Evolutionary conservation across 2,329 filamentous ascomycete genomes (phyloP), one percentile per base, ranked within the genome.

Genomic region (Bisporella sp.): DNA sequence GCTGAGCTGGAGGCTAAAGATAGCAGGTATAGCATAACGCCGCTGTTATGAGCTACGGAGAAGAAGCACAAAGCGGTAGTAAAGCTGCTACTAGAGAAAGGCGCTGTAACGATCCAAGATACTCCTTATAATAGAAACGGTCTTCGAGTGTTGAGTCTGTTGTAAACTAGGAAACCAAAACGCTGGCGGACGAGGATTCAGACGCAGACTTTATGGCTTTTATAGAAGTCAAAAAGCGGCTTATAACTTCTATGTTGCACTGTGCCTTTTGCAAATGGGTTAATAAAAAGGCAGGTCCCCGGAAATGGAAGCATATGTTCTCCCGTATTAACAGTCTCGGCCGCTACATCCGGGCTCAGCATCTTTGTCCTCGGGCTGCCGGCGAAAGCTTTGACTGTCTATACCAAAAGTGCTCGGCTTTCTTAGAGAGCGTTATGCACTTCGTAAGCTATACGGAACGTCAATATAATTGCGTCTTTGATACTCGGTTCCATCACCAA

Each of bases 221-320:
- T 37, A 37, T 7, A n/a, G 33, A 37, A 37, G 7, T 37, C 33
- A 37, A n/a, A 37, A n/a, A 37, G 33, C 33, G 7, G 33, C 33
- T n/a, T 7, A 37, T 37, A 37, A n/a, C n/a, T n/a, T n/a, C 33
- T 31, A 11, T 35, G 37, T 29, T 45, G 30, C 46, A 12, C 40
- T 55, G 29, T 48, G 32, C 39, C 39, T 48, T 54, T 11, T 52
- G 37, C 32, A 49, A 33, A 31, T 56, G 12, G 12, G 37, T 12
- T 49, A 42, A 55, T 32, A 30, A 46, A 42, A 47, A 48, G 47
- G 47, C 41, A 31, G 35, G 53, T 32, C 47, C 21, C 28, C 47
- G 33, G 31, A 56, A 55, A 35, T 33, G 46, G 8, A 21, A 46
- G 11, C 12, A 52, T 33, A 41, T 44, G 35, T 49, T 47, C 40